phyloP scores from a whole-genome alignment of 2,329 filamentous ascomycete genomes.

The Sclerotinia minor region DNA sequence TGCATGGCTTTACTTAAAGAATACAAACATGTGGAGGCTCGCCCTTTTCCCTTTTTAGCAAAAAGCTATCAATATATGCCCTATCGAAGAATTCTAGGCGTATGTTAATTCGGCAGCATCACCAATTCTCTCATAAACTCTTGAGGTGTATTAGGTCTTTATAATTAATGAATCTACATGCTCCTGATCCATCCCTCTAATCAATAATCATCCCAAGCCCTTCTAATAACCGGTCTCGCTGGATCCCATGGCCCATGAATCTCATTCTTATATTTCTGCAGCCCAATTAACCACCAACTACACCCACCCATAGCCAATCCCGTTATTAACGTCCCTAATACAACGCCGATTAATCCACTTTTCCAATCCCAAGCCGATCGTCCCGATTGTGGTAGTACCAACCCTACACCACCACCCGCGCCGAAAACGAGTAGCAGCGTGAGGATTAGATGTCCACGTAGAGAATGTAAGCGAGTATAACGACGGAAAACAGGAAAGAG shows the following conservation, averaged over 20 bases:
- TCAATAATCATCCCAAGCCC: conserved; percentile 24
- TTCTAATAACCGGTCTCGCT: conserved; percentile 78
- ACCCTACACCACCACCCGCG: conserved; percentile 75
- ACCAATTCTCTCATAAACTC: neutral
- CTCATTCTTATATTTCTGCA: conserved; percentile 99
- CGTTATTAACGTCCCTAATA: conserved; percentile 73
- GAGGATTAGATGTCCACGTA: conserved; percentile 75
- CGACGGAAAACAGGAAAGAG: conserved; percentile 97
- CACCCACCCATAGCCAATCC: conserved; percentile 85
- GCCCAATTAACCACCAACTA: conserved; percentile 95
- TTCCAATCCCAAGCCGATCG: conserved; percentile 48
- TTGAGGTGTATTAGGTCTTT: neutral
- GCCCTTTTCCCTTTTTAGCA: neutral
- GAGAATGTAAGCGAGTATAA: conserved; percentile 78
- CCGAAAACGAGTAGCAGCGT: conserved; percentile 75
- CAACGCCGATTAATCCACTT: conserved; percentile 59
- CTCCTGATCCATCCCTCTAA: neutral
- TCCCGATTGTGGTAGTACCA: conserved; percentile 53
- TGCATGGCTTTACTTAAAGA: neutral
- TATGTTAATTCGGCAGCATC: neutral
- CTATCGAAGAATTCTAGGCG: neutral
- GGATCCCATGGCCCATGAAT: conserved; percentile 98
- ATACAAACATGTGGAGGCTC: neutral
- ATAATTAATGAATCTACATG: neutral
- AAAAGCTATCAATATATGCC: neutral